Evolutionary conservation across 257 asterid genomes (phyloP).

Genomic region (Nicotiana tabacum): DNA sequence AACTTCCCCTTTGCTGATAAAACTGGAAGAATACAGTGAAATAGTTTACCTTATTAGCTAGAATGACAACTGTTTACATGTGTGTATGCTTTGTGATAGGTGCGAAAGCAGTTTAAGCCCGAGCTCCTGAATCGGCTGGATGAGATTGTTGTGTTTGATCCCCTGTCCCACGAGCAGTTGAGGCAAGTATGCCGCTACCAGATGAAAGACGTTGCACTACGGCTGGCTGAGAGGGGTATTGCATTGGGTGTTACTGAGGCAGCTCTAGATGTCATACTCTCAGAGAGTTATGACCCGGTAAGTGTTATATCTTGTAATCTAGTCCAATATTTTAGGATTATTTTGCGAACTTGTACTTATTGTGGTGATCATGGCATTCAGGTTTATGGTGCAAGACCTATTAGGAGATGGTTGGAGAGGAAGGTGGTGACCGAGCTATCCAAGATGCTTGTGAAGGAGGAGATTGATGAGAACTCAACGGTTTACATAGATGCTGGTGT

Average conservation of each 20-base stretch:
- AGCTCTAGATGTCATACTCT: constrained; percentile 62
- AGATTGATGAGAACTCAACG: constrained; percentile 79
- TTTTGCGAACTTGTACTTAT: too few relatives aligned
- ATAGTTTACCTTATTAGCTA: not conserved
- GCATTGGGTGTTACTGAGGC: constrained; percentile 77
- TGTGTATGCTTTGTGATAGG: constrained; percentile 21
- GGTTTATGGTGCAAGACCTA: constrained; percentile 90
- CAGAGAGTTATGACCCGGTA: constrained; percentile 83
- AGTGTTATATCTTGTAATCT: constrained; percentile 8
- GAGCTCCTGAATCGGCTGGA: constrained; percentile 81
- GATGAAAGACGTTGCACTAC: constrained; percentile 69
- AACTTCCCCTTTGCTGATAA: too few relatives aligned
- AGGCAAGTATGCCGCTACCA: constrained; percentile 76
- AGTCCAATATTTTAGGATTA: too few relatives aligned
- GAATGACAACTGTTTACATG: not conserved
- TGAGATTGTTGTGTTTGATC: constrained; percentile 85
- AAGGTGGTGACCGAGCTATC: constrained; percentile 78
- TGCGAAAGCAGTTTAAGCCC: constrained; percentile 87
- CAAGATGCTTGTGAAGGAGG: constrained; percentile 75
- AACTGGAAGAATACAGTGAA: too few relatives aligned
- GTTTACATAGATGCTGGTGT: constrained; percentile 54
- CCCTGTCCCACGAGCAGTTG: constrained; percentile 77
- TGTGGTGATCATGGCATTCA: not conserved
- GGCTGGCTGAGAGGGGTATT: constrained; percentile 86
- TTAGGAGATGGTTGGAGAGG: constrained; percentile 91